Base-by-base conservation (phyloP, 164 flowering plant genomes). In the Platanus orientalis region DNA sequence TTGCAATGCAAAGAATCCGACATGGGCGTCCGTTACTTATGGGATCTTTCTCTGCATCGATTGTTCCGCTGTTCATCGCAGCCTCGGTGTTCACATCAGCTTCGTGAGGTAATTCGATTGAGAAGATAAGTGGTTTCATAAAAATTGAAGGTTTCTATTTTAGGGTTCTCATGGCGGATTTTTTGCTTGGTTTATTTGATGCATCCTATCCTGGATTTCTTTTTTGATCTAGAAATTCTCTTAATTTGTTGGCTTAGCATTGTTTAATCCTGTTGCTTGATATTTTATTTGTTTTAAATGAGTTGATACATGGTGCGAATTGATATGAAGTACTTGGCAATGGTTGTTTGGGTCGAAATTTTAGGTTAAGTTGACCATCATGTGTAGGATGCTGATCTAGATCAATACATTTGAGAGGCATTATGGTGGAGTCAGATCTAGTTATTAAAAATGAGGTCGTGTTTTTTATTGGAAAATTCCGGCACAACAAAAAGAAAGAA, bases 41-140 rank as follows among this genome's bases (percentile, higher is more conserved):
- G 93, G 96, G 85, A 86, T 90, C 71, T 92, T 88, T 61, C 88
- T 92, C n/a, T 92, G 98, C 75, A 88, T 92, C 56, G 98, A 92
- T 72, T 92, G 98, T 59, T 92, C 96, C 0, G 86, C 96, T 19
- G 85, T 69, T 48, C 98, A 90, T 63, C 92, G 96, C 48, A 83
- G 89, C 57, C 95, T 90, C 54, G 98, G 98, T 39, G 98, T 92
- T 40, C 98, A 92, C 60, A 68, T 92, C 71, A 90, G 96, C 79
- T 92, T 92, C 58, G 96, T 92, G 9, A 85, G 96, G 96, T 88
- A 64, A 16, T 47, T 13, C 1, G 49, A 23, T 25, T 56, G 5
- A 20, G 2, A 17, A 26, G 16, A n/a, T 13, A 45, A 20, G 13
- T n/a, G 16, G 3, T 34, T 53, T 52, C 49, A n/a, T n/a, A 17